phyloP scores from a whole-genome alignment of 371 early-diverging fungal species.

The Nematocida sp. region DNA sequence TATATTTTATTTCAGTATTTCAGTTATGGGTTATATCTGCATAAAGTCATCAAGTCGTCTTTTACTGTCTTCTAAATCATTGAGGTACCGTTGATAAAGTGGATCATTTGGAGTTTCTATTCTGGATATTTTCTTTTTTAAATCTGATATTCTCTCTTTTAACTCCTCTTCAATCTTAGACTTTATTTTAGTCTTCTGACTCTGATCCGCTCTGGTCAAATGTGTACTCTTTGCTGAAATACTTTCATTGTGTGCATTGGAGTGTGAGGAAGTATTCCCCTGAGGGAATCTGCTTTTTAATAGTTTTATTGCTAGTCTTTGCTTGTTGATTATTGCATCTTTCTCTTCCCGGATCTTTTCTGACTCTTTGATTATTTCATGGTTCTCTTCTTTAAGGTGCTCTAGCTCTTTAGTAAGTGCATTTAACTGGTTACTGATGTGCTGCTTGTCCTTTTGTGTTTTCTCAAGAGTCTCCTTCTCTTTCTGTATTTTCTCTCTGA shows the following conservation, averaged over 20 bases:
- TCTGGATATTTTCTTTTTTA: not conserved
- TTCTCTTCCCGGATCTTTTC: conserved; percentile 39
- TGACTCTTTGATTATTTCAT: conserved; percentile 3
- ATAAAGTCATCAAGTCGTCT: conserved; percentile 43
- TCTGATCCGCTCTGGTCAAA: not conserved
- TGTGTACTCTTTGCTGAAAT: not conserved
- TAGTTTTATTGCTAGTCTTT: conserved; percentile 37
- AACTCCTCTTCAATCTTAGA: conserved; percentile 12
- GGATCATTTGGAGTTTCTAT: conserved; percentile 4
- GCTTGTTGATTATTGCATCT: conserved; percentile 51
- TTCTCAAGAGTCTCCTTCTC: not conserved
- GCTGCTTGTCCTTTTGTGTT: conserved; percentile 1
- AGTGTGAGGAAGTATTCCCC: not conserved
- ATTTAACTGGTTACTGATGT: not conserved
- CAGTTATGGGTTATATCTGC: not conserved
- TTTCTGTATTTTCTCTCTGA: conserved; percentile 6
- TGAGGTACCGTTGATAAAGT: not conserved
- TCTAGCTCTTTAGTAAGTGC: not conserved
- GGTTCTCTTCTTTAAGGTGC: conserved; percentile 6
- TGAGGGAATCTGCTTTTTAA: conserved; percentile 31
- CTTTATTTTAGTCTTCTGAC: not conserved
- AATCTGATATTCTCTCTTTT: conserved; percentile 12
- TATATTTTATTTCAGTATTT: conserved; percentile 7
- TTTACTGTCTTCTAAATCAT: conserved; percentile 48
- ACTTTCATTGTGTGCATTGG: not conserved